A percentile compares a stretch with the other conserved stretches of the same genome.
These are phyloP conservation scores for Epichloe aotearoae DNA, from an alignment of 2,329 filamentous ascomycete species.

Conservation along the genomic window DNA sequence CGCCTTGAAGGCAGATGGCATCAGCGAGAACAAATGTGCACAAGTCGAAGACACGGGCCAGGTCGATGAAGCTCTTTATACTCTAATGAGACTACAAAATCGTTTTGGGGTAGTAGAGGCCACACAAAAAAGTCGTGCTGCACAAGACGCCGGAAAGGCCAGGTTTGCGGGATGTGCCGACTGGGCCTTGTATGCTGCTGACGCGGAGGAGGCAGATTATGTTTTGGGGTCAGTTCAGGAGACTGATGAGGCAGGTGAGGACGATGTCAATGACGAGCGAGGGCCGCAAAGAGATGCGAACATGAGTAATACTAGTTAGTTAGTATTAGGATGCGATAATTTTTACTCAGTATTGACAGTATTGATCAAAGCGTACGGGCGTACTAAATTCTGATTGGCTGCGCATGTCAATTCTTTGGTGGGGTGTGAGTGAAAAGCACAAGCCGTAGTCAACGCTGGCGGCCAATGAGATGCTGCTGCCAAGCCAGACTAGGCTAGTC, in stretches of 20 bases:
- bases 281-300: too few relatives aligned
- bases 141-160: slow-evolving; percentile 10
- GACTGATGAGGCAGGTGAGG: not conserved
- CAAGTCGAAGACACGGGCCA: not conserved
- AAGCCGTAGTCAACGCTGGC: too few relatives aligned
- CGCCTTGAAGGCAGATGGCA: slow-evolving; percentile 11
- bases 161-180: slow-evolving; percentile 16
- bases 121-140: slow-evolving; percentile 5
- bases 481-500: too few relatives aligned
- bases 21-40: not conserved
- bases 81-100: slow-evolving; percentile 5
- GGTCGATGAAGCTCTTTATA: not conserved
- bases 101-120: slow-evolving; percentile 10
- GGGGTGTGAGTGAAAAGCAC: too few relatives aligned
- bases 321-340: too few relatives aligned
- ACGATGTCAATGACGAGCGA: not conserved
- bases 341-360: too few relatives aligned
- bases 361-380: too few relatives aligned
- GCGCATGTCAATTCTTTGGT: too few relatives aligned
- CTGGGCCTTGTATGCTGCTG: slow-evolving; percentile 12
- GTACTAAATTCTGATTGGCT: too few relatives aligned
- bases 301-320: too few relatives aligned
- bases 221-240: slow-evolving; percentile 4
- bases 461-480: too few relatives aligned
- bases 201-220: slow-evolving; percentile 13